Percentiles rank a stretch among this genome's conserved stretches.
Evolutionary conservation across 2,329 filamentous ascomycete species (phyloP).

Genomic region (Teratosphaeria epicoccoides): DNA sequence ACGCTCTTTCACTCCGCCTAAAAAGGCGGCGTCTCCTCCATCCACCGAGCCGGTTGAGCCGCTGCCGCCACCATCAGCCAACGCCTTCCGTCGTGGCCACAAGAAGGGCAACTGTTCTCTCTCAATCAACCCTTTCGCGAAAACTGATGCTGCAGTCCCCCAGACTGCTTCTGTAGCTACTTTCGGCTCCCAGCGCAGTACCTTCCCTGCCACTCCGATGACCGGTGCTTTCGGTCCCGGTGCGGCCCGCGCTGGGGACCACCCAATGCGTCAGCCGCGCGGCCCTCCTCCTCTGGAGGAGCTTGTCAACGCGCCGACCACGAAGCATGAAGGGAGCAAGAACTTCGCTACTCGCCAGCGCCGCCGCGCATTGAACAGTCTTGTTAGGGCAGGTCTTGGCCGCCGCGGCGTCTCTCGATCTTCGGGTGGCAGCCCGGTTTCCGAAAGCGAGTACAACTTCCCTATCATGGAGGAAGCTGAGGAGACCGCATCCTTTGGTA

Average conservation of each 20-base stretch:
- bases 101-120: constrained; percentile 83
- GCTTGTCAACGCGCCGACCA: constrained; percentile 76
- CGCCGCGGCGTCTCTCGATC: constrained; percentile 62
- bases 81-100: constrained; percentile 86
- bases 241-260: constrained; percentile 84
- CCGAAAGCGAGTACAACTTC: constrained; percentile 62
- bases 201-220: constrained; percentile 66
- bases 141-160: constrained; percentile 50
- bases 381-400: constrained; percentile 80
- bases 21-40: constrained; percentile 53
- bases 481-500: constrained; percentile 52
- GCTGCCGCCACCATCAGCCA: constrained; percentile 76
- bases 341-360: constrained; percentile 93
- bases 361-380: constrained; percentile 79
- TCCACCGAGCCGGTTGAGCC: constrained; percentile 52
- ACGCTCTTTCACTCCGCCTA: constrained; percentile 56
- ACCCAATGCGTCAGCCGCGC: constrained; percentile 84
- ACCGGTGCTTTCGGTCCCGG: constrained; percentile 86
- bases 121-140: constrained; percentile 45
- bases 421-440: constrained; percentile 61
- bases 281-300: constrained; percentile 88
- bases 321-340: constrained; percentile 89
- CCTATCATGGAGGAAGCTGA: constrained; percentile 57
- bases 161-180: constrained; percentile 53
- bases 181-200: constrained; percentile 33